Conservation (phyloP, 805 yeast genomes). For the Yarrowia osloensis region DNA sequence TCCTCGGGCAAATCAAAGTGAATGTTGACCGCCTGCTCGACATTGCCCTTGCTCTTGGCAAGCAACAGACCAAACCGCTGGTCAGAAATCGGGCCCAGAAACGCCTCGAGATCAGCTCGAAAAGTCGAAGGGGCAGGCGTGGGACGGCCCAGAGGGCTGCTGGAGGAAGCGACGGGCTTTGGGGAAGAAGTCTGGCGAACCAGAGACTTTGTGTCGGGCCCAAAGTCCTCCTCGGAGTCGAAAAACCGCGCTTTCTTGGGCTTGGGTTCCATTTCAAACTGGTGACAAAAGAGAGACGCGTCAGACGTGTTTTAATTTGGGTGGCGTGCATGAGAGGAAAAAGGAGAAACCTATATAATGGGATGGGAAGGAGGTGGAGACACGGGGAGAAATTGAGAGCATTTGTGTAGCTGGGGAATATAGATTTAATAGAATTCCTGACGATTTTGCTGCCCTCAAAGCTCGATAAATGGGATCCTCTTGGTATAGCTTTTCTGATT, state of each 20-base stretch:
- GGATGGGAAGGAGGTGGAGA: not conserved
- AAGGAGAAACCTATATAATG: not conserved
- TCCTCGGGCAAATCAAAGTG: slow-evolving; percentile 36
- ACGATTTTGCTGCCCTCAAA: no score
- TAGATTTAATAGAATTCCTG: no score
- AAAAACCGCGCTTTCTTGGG: slow-evolving; percentile 34
- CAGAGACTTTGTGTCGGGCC: not conserved
- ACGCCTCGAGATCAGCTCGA: slow-evolving; percentile 36
- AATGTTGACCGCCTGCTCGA: slow-evolving; percentile 39
- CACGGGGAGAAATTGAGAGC: no score
- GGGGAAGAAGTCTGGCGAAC: not conserved
- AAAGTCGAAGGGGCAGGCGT: slow-evolving; percentile 30
- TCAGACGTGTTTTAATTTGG: slow-evolving; percentile 16
- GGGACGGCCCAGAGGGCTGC: not conserved
- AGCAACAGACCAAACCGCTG: slow-evolving; percentile 33
- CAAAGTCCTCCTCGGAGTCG: slow-evolving; percentile 22
- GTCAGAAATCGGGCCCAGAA: slow-evolving; percentile 38
- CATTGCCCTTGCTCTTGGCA: slow-evolving; percentile 35
- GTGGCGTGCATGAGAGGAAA: not conserved
- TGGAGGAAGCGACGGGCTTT: not conserved
- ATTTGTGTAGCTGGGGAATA: no score
- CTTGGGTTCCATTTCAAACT: slow-evolving; percentile 2
- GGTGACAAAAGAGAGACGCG: not conserved
- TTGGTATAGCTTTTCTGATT: no score
- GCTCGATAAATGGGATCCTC: no score